Evolutionary conservation across 345 rosid genomes (phyloP), one percentile per base, ranked within the genome.

Genomic region (Dimocarpus longan): DNA sequence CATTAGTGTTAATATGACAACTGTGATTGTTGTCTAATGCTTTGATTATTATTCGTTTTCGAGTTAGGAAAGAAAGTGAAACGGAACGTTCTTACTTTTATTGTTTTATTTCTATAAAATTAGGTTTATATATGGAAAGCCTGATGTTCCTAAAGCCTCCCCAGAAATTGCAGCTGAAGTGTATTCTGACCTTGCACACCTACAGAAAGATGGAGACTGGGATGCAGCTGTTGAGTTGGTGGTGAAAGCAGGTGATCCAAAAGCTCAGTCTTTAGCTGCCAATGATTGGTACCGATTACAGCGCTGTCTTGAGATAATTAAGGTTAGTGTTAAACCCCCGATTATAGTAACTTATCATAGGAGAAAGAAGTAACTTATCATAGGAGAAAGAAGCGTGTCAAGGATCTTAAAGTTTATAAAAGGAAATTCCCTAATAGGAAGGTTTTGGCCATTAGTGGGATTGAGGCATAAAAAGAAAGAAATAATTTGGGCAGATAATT

Each of bases 251-350:
- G 98, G 98, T 5, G 93, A 93, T 82, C 87, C 88, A 57, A 90
- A 80, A 78, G 96, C 98, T 5, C 81, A 43, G 75, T 75, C 73
- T 81, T 82, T 93, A 85, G 78, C 92, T 82, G 88, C 89, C 86
- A 93, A 95, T 87, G 88, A 95, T 82, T 92, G 99, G 99, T 92
- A 92, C 79, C 89, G 97, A 39, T 87, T 93, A 72, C 88, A 91
- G 57, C 93, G 99, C 75, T 92, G 98, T 87, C 97, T 95, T 76
- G 98, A 93, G 89, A 95, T 95, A 84, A 89, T 95, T 85, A 92
- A 93, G 95, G 98, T 95, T 77, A n/a, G n/a, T n/a, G n/a, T n/a
- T n/a, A n/a, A n/a, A n/a, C n/a, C n/a, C n/a, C n/a, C n/a, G n/a
- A n/a, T n/a, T n/a, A n/a, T n/a, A n/a, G n/a, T n/a, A n/a, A n/a